Base-by-base conservation (phyloP, 2,329 filamentous ascomycete species). In the Cytospora piceicola region DNA sequence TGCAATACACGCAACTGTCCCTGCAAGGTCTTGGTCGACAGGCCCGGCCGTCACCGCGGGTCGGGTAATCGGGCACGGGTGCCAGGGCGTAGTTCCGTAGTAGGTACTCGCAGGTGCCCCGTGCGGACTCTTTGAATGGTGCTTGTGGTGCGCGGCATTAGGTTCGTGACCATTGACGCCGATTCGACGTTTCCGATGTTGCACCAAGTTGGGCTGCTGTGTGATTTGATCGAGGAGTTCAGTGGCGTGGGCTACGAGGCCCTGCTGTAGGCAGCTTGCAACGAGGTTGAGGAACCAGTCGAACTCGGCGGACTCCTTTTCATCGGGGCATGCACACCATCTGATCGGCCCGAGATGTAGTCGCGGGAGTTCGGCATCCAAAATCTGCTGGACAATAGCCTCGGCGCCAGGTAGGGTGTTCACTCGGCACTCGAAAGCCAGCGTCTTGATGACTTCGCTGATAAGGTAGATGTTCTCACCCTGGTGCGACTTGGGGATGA, bases 71-170 rank as follows among this genome's bases (percentile, higher is more conserved):
- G 5, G 56, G 56, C 12, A 29, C 9, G 0, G 34, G 24, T 2
- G 24, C 20, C 36, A 63, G 36, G 9, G 42, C 42, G 17, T 63
- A 63, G 42, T 49, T 39, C 15, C 61, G 61, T n/a, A 63, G 36
- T 2, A 63, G 53, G 39, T 52, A 2, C 53, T 57, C 53, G 29
- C 58, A 51, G 52, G 52, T 0, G n/a, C 27, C 17, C 15, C 53
- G 53, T 5, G 34, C 36, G n/a, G 61, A 51, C 29, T 63, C 61
- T 27, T 34, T 52, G 42, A 63, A 51, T 1, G 53, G 52, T 3
- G 52, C 30, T 20, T 14, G 11, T n/a, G 22, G 22, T 53, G 49
- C 11, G 58, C 58, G 11, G 29, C 15, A 3, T 53, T 61, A 1
- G 46, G 46, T 9, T 9, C 30, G 11, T 29, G n/a, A 15, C 11